A percentile compares a stretch with the other conserved stretches of the same genome.
Evolutionary conservation across 805 yeast species (phyloP).

Genomic region (Barnettozyma vustinii): DNA sequence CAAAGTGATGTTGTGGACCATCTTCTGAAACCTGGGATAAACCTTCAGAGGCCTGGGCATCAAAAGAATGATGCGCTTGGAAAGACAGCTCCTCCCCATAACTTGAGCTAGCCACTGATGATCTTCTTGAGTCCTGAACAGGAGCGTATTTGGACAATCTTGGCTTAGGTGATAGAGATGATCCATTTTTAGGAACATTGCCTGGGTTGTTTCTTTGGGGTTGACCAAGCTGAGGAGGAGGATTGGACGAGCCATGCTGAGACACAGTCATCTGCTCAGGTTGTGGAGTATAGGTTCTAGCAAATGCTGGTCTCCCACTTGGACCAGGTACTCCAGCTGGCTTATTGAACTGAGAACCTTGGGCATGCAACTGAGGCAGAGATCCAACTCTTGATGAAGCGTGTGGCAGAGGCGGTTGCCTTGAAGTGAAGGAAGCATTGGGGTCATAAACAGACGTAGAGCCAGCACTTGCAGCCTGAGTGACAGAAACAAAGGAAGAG

Average conservation of each 20-base stretch:
- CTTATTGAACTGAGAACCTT: background rate
- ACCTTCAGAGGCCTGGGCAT: background rate
- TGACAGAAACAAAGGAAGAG: conserved; percentile 25
- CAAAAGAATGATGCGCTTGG: conserved; percentile 1
- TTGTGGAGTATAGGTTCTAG: conserved; percentile 7
- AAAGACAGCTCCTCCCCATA: conserved; percentile 4
- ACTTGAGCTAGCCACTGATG: conserved; percentile 14
- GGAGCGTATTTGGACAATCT: conserved; percentile 14
- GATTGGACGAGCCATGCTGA: conserved; percentile 2
- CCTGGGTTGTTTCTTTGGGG: conserved; percentile 1
- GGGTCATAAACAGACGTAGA: conserved; percentile 5
- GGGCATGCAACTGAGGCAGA: background rate
- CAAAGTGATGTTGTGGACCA: background rate
- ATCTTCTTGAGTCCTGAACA: conserved; percentile 18
- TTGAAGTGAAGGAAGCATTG: conserved; percentile 3
- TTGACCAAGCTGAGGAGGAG: conserved; percentile 4
- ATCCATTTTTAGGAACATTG: background rate
- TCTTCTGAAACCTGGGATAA: conserved; percentile 1
- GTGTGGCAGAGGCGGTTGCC: conserved; percentile 6
- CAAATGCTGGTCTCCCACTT: background rate
- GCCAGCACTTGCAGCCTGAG: conserved; percentile 5
- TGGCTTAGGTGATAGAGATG: conserved; percentile 12
- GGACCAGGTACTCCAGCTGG: background rate
- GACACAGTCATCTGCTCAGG: background rate
- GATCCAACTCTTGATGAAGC: background rate